phyloP scores from a whole-genome alignment of 441 rosid genomes.

The Mallotus repandus region DNA sequence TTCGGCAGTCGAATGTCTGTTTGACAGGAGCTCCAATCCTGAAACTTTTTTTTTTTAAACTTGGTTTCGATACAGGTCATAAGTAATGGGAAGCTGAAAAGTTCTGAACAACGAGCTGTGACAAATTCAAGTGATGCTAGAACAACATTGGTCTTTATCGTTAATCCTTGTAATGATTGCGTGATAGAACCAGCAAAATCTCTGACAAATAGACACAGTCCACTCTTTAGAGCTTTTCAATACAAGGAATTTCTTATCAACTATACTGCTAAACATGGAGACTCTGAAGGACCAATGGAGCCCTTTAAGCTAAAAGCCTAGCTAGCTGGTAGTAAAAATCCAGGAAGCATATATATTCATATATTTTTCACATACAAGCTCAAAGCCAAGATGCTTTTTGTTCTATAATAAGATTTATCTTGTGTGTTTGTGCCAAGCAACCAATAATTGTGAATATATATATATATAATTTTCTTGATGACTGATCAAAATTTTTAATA shows the following conservation, averaged over 20 bases:
- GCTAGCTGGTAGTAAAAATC: no score
- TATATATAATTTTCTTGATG: no score
- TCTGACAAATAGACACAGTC: conserved; percentile 12
- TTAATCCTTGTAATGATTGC: conserved; percentile 17
- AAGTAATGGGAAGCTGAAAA: conserved; percentile 27
- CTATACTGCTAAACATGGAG: neutral
- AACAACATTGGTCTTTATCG: conserved; percentile 6
- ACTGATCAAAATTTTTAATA: no score
- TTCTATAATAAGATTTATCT: no score
- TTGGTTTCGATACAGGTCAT: conserved; percentile 22
- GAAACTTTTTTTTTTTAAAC: no score
- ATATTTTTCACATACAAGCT: neutral
- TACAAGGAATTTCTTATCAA: conserved; percentile 12
- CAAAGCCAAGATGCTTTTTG: no score
- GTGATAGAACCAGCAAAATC: conserved; percentile 25
- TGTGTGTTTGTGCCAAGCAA: no score
- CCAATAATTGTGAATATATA: no score
- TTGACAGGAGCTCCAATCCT: no score
- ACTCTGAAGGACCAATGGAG: neutral
- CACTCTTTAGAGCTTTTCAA: conserved; percentile 22
- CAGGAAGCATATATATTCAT: no score
- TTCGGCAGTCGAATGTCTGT: no score
- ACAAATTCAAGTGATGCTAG: conserved; percentile 8
- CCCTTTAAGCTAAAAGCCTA: neutral
- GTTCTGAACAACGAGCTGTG: conserved; percentile 18